Evolutionary conservation across 345 rosid species (phyloP).

Genomic region (Aethionema arabicum): DNA sequence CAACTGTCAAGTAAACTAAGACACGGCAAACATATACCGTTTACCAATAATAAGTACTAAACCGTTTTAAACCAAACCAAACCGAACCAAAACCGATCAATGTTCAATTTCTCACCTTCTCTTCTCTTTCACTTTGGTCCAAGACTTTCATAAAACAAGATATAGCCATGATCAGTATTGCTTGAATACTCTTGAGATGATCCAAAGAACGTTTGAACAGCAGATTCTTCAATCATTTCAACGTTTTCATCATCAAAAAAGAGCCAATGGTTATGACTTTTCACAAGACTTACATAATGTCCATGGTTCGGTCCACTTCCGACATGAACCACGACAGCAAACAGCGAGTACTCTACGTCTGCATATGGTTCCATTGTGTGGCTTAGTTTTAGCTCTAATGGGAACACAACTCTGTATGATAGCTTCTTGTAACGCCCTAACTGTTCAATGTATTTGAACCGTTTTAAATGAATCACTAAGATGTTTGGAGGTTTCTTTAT

Average conservation of each 20-base stretch:
- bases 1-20: no score
- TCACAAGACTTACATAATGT: constrained; percentile 95
- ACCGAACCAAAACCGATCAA: not conserved
- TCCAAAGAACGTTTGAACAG: constrained; percentile 95
- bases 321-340: constrained; percentile 97
- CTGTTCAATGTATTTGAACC: constrained; percentile 97
- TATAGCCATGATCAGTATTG: constrained; percentile 97
- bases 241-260: constrained; percentile 96
- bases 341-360: constrained; percentile 86
- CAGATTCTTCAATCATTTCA: constrained; percentile 98
- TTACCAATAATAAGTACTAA: no score
- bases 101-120: not conserved
- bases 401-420: constrained; percentile 91
- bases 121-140: constrained; percentile 43
- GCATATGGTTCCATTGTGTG: constrained; percentile 80
- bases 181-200: constrained; percentile 95
- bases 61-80: no score
- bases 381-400: constrained; percentile 92
- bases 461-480: constrained; percentile 86
- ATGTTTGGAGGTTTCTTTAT: constrained; percentile 96
- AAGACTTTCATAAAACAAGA: constrained; percentile 93
- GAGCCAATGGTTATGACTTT: constrained; percentile 98
- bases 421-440: constrained; percentile 93
- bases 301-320: constrained; percentile 99
- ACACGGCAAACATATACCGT: no score